Base-by-base conservation (phyloP, 176 grass and related monocot species). In the Echinochloa phyllopogon region DNA sequence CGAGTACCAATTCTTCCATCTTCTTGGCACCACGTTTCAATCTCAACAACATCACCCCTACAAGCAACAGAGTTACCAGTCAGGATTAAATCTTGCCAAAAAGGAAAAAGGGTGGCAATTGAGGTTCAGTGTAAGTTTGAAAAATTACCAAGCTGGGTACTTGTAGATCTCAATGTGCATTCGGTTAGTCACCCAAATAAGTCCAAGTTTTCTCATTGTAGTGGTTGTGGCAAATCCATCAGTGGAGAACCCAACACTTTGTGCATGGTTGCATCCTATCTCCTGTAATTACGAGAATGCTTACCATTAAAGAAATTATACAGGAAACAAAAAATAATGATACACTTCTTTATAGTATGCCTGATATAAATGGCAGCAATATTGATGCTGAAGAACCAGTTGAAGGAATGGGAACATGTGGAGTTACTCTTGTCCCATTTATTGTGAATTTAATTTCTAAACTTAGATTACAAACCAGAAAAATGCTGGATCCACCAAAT, bases 91-190 rank as follows among this genome's bases (percentile, higher is more conserved):
- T 80, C 65, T 68, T 65, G 70, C 62, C 27, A 79, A 60, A 77
- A 17, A 79, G 48, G 36, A 42, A 78, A 9, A 38, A 24, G 7
- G 16, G 25, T 63, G 16, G 6, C 61, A 84, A 84, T 8, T 55
- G 74, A 81, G 24, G 17, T 37, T 68, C 33, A 58, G 58, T 17
- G 16, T 56, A 52, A 60, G 64, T 4, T 56, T 81, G 37, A 33
- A 80, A 90, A 82, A 43, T 80, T 91, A 99, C 96, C 96, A 99
- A 66, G 89, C 93, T 39, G 91, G 96, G 76, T 99, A 99, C 58
- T 96, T 94, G 86, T 99, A 94, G 58, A 99, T 92, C 88, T 99
- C 96, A 87, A 99, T 99, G 74, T 99, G 96, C 96, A 99, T 99
- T 69, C 93, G 74, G 58, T 89, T 93, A 0, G 94, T 99, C 16